Evolutionary conservation across 768 basidiomycete species (phyloP).

Genomic region (Heimioporus sp.): DNA sequence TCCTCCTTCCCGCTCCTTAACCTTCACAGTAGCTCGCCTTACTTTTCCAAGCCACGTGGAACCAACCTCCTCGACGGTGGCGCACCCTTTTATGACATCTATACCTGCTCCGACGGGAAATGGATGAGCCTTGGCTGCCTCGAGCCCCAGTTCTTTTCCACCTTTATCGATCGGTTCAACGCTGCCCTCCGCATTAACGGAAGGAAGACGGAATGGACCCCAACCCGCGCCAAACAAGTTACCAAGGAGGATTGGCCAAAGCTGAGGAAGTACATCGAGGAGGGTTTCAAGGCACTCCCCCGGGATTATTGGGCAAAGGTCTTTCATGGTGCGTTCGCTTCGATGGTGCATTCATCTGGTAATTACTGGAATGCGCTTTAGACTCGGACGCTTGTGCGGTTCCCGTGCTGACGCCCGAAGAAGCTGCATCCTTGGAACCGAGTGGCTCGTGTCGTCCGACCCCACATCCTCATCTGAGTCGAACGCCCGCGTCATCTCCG

Average conservation of each 20-base stretch:
- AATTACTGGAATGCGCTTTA: constrained; percentile 22
- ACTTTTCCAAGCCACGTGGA: constrained; percentile 48
- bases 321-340: constrained; percentile 52
- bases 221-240: constrained; percentile 43
- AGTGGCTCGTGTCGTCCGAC: constrained; percentile 40
- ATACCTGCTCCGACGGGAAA: constrained; percentile 66
- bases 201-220: constrained; percentile 52
- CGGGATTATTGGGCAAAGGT: constrained; percentile 68
- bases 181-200: constrained; percentile 43
- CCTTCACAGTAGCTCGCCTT: constrained; percentile 26
- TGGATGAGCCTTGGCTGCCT: constrained; percentile 79
- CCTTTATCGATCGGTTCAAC: constrained; percentile 57
- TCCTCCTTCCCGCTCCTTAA: constrained; percentile 67
- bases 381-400: constrained; percentile 71
- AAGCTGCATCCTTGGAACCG: constrained; percentile 50
- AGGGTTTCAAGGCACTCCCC: constrained; percentile 59
- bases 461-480: constrained; percentile 50
- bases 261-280: constrained; percentile 53
- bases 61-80: constrained; percentile 70
- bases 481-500: constrained; percentile 27
- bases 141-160: constrained; percentile 68
- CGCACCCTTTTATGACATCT: constrained; percentile 74
- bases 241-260: constrained; percentile 55
- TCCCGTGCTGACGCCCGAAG: constrained; percentile 62
- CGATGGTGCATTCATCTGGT: not conserved